A percentile compares a stretch with the other conserved stretches of the same genome.
phyloP scores from a whole-genome alignment of 371 early-diverging fungal species.

The Mucor indicus region DNA sequence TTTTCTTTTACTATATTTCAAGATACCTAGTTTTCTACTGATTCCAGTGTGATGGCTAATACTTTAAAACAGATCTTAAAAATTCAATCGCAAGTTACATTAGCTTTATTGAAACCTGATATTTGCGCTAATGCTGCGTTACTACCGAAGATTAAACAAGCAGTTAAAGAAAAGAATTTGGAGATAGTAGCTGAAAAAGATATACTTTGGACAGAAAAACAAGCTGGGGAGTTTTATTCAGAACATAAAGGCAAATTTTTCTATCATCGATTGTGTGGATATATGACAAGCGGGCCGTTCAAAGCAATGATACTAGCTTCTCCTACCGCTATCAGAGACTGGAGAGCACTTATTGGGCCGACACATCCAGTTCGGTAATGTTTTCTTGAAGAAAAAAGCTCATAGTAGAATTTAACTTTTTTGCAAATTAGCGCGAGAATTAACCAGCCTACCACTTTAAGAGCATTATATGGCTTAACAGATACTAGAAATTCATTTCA shows the following conservation, averaged over 20 bases:
- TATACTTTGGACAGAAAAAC: constrained; percentile 58
- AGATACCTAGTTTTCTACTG: too few relatives aligned
- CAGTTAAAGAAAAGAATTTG: constrained; percentile 45
- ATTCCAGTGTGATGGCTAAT: too few relatives aligned
- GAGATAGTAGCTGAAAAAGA: constrained; percentile 40
- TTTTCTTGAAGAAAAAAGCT: neutral
- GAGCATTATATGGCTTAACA: constrained; percentile 73
- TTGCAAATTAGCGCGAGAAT: constrained; percentile 55
- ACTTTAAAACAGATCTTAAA: too few relatives aligned
- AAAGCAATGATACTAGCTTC: constrained; percentile 55
- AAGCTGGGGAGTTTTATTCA: constrained; percentile 64
- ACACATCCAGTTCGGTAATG: constrained; percentile 53
- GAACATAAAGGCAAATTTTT: constrained; percentile 69
- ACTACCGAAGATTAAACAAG: constrained; percentile 33
- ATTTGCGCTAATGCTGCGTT: constrained; percentile 61
- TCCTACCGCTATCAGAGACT: constrained; percentile 61
- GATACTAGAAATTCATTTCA: constrained; percentile 74
- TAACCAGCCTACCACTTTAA: constrained; percentile 56
- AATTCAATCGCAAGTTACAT: constrained; percentile 66
- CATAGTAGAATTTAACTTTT: too few relatives aligned
- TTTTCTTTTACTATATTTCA: too few relatives aligned
- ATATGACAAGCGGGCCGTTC: constrained; percentile 71
- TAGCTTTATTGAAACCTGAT: constrained; percentile 79
- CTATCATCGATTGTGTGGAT: constrained; percentile 65
- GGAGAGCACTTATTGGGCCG: constrained; percentile 65